Base-by-base conservation (phyloP, 352 stramenopile species). In the Phytophthora colocasiae region DNA sequence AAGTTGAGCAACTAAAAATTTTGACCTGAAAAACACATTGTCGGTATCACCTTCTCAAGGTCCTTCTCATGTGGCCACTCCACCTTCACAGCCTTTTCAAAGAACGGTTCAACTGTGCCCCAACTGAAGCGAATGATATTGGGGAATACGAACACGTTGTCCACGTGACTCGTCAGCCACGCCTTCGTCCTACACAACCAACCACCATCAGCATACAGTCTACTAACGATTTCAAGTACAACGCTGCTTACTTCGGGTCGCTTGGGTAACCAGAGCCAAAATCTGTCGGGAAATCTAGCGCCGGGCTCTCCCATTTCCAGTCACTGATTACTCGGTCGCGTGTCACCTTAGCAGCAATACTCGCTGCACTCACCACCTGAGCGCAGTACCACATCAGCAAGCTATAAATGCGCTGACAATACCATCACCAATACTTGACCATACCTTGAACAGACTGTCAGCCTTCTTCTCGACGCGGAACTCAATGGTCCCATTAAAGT, bases 391-490 rank as follows among this genome's bases (percentile, higher is more conserved):
- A 31, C 27, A 31, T 7, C 27, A 11, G 6, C 14, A 49, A 47
- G 27, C 32, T 2, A 22, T 22, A 22, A 22, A 22, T 22, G 22
- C 22, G 22, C 2, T 22, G 22, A 22, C 22, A 22, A 22, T 22
- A 22, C 22, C 22, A 22, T 22, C 3, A 17, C 6, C 7, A 44
- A 17, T 14, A 0, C 41, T 27, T 10, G 14, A 3, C 1, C 24
- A 22, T 24, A 92, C 91, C 74, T 97, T 97, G 86, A 98, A 98
- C 9, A 98, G 87, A 58, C 93, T 97, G 75, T 99, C 96, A 19
- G 96, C 96, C 65, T 98, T 98, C 81, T 97, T 98, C 70, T 97
- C 92, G n/a, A 98, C 96, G 34, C 92, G 84, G 68, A 99, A 98
- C 57, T 91, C 73, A 70, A 98, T 98, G 22, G 73, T 84, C 24